These are phyloP conservation scores for Candida stauntonica DNA, from an alignment of 805 yeast genomes.

Conservation along the genomic window DNA sequence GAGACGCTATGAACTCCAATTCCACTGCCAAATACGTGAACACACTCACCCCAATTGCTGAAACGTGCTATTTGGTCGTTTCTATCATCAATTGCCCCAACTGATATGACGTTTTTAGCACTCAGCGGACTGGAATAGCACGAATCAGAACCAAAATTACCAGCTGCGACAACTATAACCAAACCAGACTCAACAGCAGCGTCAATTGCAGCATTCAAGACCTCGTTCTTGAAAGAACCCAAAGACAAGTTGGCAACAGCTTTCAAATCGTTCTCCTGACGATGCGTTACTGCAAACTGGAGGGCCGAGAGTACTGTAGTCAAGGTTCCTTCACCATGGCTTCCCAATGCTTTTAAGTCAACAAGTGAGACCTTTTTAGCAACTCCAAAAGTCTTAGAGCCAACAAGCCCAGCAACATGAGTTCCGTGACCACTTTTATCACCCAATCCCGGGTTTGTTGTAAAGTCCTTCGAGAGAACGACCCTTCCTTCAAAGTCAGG, in stretches of 20 bases:
- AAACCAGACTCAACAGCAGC: slow-evolving; percentile 74
- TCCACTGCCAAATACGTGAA: slow-evolving; percentile 83
- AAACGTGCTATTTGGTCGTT: slow-evolving; percentile 69
- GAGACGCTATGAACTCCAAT: slow-evolving; percentile 57
- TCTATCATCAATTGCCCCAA: slow-evolving; percentile 83
- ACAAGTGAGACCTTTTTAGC: slow-evolving; percentile 64
- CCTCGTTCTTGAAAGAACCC: slow-evolving; percentile 65
- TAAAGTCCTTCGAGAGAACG: slow-evolving; percentile 53
- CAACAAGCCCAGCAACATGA: slow-evolving; percentile 87
- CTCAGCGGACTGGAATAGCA: slow-evolving; percentile 87
- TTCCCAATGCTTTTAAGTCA: slow-evolving; percentile 72
- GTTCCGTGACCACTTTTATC: slow-evolving; percentile 90
- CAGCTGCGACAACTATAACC: slow-evolving; percentile 79
- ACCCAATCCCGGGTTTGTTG: slow-evolving; percentile 50
- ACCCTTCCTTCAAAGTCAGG: slow-evolving; percentile 66
- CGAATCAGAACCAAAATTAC: slow-evolving; percentile 74
- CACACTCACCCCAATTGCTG: slow-evolving; percentile 93
- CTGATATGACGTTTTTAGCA: slow-evolving; percentile 64
- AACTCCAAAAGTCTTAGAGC: slow-evolving; percentile 76
- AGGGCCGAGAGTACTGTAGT: slow-evolving; percentile 62
- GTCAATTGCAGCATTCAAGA: slow-evolving; percentile 69
- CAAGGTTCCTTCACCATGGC: slow-evolving; percentile 65
- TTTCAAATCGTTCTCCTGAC: slow-evolving; percentile 30
- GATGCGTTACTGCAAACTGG: slow-evolving; percentile 63
- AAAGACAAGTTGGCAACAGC: slow-evolving; percentile 79